Evolutionary conservation across 2,329 filamentous ascomycete species (phyloP).

Genomic region (Epichloe uncinata): DNA sequence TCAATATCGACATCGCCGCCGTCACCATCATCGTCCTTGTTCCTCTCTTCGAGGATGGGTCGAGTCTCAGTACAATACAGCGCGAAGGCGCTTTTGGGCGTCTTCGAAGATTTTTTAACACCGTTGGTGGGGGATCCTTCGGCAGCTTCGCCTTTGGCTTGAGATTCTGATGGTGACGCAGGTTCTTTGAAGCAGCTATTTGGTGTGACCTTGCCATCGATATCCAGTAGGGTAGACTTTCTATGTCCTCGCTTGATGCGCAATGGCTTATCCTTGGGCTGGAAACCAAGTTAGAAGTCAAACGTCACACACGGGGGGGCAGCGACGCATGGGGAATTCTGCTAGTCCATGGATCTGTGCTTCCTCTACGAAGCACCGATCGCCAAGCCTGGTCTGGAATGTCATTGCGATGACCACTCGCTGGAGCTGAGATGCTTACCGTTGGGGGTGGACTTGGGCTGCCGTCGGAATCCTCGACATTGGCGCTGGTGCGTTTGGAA

Average conservation of each 20-base stretch:
- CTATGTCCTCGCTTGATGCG: slow-evolving; percentile 61
- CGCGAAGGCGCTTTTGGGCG: slow-evolving; percentile 37
- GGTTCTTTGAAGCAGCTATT: slow-evolving; percentile 34
- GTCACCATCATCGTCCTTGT: slow-evolving; percentile 23
- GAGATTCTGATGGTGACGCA: slow-evolving; percentile 26
- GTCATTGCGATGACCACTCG: no score
- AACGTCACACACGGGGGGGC: no score
- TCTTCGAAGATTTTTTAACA: slow-evolving; percentile 26
- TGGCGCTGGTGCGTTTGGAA: slow-evolving; percentile 58
- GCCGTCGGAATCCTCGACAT: slow-evolving; percentile 66
- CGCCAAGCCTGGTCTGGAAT: no score
- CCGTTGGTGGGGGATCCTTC: slow-evolving; percentile 24
- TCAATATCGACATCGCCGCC: slow-evolving; percentile 27
- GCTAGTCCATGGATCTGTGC: no score
- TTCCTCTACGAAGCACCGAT: no score
- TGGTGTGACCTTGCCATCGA: slow-evolving; percentile 27
- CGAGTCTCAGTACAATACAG: slow-evolving; percentile 40
- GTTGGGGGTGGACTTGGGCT: slow-evolving; percentile 70
- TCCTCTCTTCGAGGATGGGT: slow-evolving; percentile 29
- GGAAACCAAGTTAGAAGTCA: slow-evolving; percentile 18
- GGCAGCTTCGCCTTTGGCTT: slow-evolving; percentile 15
- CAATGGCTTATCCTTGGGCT: slow-evolving; percentile 69
- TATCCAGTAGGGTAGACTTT: slow-evolving; percentile 38
- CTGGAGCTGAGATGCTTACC: slow-evolving; percentile 29
- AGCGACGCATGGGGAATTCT: no score